Conservation (phyloP, 176 grass and related monocot species). For the Areca catechu region DNA sequence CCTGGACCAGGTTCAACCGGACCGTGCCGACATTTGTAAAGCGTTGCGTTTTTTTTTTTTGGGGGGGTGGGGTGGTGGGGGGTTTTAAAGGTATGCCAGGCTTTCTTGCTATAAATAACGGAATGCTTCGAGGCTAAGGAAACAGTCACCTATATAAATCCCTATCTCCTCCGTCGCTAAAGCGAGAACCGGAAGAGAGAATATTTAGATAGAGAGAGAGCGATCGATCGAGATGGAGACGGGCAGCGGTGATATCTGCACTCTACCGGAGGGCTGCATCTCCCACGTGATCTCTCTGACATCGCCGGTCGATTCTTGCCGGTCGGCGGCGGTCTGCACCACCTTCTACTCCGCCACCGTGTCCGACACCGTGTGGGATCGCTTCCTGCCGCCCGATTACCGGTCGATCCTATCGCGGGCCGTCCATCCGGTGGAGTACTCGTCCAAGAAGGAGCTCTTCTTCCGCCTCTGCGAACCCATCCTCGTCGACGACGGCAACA, state of each 20-base stretch:
- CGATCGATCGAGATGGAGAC: not conserved
- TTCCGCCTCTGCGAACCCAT: slow-evolving; percentile 8
- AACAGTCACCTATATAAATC: too few relatives aligned
- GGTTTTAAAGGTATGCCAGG: too few relatives aligned
- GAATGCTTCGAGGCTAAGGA: too few relatives aligned
- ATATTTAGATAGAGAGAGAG: too few relatives aligned
- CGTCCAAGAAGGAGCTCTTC: not conserved
- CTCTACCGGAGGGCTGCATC: slow-evolving; percentile 64
- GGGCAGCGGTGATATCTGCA: slow-evolving; percentile 24
- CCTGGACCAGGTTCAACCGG: too few relatives aligned
- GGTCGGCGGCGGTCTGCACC: slow-evolving; percentile 10
- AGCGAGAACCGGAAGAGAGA: too few relatives aligned
- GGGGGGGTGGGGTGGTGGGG: too few relatives aligned
- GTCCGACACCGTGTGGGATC: slow-evolving; percentile 13
- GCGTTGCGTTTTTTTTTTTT: too few relatives aligned
- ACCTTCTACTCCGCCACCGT: slow-evolving; percentile 3
- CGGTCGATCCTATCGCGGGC: not conserved
- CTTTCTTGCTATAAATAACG: too few relatives aligned
- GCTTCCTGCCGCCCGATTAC: slow-evolving; percentile 15
- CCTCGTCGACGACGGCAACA: not conserved
- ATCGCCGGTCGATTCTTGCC: slow-evolving; percentile 5
- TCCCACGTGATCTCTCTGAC: slow-evolving; percentile 14
- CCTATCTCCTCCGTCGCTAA: too few relatives aligned
- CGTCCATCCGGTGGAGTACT: not conserved
- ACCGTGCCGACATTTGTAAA: too few relatives aligned